Evolutionary conservation across 2,329 filamentous ascomycete species (phyloP).

Genomic region (Pseudocercospora cruenta): DNA sequence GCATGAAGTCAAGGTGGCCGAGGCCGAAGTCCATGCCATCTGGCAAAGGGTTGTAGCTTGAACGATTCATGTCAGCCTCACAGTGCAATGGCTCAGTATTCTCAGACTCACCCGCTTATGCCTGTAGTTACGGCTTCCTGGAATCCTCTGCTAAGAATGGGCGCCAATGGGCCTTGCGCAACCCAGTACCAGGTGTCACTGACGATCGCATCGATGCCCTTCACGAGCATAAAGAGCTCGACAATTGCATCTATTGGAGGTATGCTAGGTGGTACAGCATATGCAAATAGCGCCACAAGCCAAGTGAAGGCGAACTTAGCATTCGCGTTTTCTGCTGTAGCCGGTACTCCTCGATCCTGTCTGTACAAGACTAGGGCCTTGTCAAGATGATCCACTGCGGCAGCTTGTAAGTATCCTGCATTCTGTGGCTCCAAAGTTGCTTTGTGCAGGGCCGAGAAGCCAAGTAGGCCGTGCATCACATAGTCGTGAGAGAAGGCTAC

Average conservation of each 20-base stretch:
- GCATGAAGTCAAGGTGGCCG: constrained; percentile 39
- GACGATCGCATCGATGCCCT: constrained; percentile 32
- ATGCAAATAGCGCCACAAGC: constrained; percentile 35
- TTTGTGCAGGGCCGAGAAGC: constrained; percentile 36
- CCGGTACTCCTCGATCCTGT: constrained; percentile 21
- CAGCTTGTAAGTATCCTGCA: constrained; percentile 30
- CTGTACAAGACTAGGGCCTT: constrained; percentile 34
- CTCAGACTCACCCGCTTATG: constrained; percentile 13
- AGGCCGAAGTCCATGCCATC: constrained; percentile 37
- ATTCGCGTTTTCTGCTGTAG: constrained; percentile 33
- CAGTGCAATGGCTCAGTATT: not conserved
- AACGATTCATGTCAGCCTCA: constrained; percentile 8
- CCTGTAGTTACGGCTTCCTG: constrained; percentile 19
- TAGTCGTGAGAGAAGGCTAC: constrained; percentile 34
- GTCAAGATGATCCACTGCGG: constrained; percentile 37
- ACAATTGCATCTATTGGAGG: constrained; percentile 36
- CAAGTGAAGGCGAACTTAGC: constrained; percentile 36
- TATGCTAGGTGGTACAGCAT: constrained; percentile 33
- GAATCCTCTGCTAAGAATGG: constrained; percentile 33
- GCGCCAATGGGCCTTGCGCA: constrained; percentile 36
- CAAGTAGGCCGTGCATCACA: constrained; percentile 37
- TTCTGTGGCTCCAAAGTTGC: constrained; percentile 31
- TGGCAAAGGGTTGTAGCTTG: constrained; percentile 23
- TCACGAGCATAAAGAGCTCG: constrained; percentile 34
- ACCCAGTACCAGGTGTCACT: constrained; percentile 35